Conservation (phyloP, 148 eudicot species). For the Nepenthes mirabilis region DNA sequence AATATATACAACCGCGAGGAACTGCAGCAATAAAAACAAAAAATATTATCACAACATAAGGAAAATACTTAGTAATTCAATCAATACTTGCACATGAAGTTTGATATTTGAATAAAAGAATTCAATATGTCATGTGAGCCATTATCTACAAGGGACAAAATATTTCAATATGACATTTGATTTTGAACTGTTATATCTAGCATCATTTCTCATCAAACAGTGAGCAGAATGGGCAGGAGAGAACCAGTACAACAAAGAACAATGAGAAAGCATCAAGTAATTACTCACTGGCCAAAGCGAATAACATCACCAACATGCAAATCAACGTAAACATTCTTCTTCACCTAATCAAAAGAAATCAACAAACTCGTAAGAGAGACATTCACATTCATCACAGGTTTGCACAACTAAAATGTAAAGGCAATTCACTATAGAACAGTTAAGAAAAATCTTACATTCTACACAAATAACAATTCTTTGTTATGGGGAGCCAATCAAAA, state of each 20-base stretch:
- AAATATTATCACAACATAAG: neutral
- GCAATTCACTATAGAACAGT: too few species aligned
- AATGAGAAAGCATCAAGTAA: neutral
- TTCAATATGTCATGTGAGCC: too few species aligned
- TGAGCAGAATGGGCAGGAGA: too few species aligned
- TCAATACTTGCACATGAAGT: neutral
- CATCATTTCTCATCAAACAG: too few species aligned
- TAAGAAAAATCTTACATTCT: too few species aligned
- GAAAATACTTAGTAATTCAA: neutral
- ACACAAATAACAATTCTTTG: too few species aligned
- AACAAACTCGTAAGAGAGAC: neutral
- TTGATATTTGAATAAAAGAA: too few species aligned
- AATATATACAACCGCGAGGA: slow-evolving; percentile 87
- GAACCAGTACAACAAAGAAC: neutral
- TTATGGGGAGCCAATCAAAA: too few species aligned
- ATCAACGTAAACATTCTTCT: slow-evolving; percentile 57
- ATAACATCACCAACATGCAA: slow-evolving; percentile 93
- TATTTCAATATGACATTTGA: too few species aligned
- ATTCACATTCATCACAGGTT: neutral
- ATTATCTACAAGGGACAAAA: too few species aligned
- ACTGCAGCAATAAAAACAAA: slow-evolving; percentile 21
- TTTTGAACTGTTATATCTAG: too few species aligned
- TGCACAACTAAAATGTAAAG: neutral
- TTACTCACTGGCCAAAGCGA: slow-evolving; percentile 96
- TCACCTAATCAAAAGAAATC: slow-evolving; percentile 38